A percentile compares a stretch with the other conserved stretches of the same genome.
phyloP scores from a whole-genome alignment of 768 basidiomycete genomes.

The Lepiota venenata region DNA sequence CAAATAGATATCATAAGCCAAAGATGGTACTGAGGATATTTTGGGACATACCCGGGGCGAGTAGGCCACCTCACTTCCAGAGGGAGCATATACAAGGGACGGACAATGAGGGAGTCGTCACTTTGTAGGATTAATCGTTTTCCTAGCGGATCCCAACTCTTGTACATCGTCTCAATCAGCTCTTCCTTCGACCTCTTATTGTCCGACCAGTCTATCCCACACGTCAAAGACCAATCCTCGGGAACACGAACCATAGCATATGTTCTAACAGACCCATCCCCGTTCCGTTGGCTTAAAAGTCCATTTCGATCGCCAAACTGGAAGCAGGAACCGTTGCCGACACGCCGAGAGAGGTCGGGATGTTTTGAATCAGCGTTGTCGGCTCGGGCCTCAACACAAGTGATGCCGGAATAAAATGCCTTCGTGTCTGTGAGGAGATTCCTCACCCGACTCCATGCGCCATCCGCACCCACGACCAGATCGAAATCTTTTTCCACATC shows the following conservation, averaged over 20 bases:
- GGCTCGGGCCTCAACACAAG: conserved; percentile 16
- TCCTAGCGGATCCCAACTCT: conserved; percentile 1
- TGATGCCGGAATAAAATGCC: conserved; percentile 31
- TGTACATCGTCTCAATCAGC: background rate
- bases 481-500: conserved; percentile 15
- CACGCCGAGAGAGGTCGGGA: conserved; percentile 21
- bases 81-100: conserved; percentile 14
- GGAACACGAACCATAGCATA: conserved; percentile 7
- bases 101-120: conserved; percentile 7
- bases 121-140: background rate
- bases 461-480: conserved; percentile 26
- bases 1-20: background rate
- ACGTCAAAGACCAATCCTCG: conserved; percentile 12
- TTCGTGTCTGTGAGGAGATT: conserved; percentile 23
- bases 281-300: conserved; percentile 30
- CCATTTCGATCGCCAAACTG: conserved; percentile 20
- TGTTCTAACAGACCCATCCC: conserved; percentile 11
- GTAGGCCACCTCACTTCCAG: conserved; percentile 7
- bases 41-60: conserved; percentile 1
- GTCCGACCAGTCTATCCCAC: conserved; percentile 12
- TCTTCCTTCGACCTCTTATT: background rate
- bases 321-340: conserved; percentile 27
- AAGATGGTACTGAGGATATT: background rate
- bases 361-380: conserved; percentile 13
- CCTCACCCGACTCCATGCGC: conserved; percentile 37